Evolutionary conservation across 1,284 basidiomycete genomes (phyloP), one percentile per base, ranked within the genome.

Genomic region (Moesziomyces parantarcticus): DNA sequence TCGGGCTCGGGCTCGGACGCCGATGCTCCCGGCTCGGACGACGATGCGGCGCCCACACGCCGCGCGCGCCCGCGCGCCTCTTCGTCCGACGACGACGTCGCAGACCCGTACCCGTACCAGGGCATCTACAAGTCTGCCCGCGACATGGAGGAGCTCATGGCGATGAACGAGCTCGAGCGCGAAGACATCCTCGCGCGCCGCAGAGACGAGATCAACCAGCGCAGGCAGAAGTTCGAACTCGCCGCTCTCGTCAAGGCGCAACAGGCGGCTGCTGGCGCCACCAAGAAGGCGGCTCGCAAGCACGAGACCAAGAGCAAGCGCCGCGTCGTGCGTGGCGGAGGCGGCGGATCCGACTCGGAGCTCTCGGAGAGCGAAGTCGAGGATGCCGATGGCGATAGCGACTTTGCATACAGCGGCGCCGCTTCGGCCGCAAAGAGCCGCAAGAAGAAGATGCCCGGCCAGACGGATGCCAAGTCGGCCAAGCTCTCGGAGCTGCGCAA

Each of bases 81-180:
- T 21, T 25, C 46, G 10, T 42, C 49, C 8, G 51, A 47, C 23
- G 46, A 50, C n/a, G 60, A 64, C 16, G 47, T 41, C 26, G 48
- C 11, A 2, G 54, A 53, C 9, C 69, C 60, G 6, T 97, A 93
- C 82, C 94, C 93, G 0, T 86, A 96, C 21, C 94, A 97, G 77
- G 93, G 92, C 47, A 93, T 93, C 84, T 97, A 92, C 83, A 88
- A 89, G 60, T 89, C 94, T 78, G 92, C 93, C 76, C 88, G 86
- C 5, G 95, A 97, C 83, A 89, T 91, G 79, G 88, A 91, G 73
- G 85, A 87, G 92, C 86, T 97, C 42, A 86, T 93, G 78, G 84
- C 86, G 29, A 88, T 96, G 88, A 89, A 91, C 41, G 94, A 97
- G 84, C 87, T 97, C 68, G 91, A 95, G 67, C 89, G 95, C 47